Conservation (phyloP, 805 yeast genomes). For the Wickerhamomyces silvicola region DNA sequence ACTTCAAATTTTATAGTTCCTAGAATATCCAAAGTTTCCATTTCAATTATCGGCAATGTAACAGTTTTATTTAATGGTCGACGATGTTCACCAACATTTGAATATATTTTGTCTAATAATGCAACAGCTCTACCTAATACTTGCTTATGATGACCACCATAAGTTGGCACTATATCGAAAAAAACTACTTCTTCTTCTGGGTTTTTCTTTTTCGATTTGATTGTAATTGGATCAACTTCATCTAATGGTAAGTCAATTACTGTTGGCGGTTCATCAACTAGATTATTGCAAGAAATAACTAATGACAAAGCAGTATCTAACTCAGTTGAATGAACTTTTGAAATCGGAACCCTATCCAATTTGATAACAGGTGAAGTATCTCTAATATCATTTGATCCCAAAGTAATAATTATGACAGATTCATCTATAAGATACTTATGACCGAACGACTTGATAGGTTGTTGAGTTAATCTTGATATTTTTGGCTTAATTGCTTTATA, state of each 20-base stretch:
- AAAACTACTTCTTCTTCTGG: conserved; percentile 52
- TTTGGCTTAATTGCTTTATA: conserved; percentile 17
- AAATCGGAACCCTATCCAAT: conserved; percentile 65
- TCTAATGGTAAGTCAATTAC: conserved; percentile 77
- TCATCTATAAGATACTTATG: conserved; percentile 67
- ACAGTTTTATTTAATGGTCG: conserved; percentile 59
- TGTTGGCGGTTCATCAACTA: conserved; percentile 50
- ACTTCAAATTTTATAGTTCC: conserved; percentile 77
- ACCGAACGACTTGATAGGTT: conserved; percentile 78
- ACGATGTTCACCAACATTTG: conserved; percentile 62
- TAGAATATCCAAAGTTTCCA: conserved; percentile 62
- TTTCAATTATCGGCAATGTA: conserved; percentile 72
- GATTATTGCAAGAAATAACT: conserved; percentile 40
- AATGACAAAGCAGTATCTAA: conserved; percentile 83
- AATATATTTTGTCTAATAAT: conserved; percentile 50
- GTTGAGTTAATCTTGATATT: conserved; percentile 13
- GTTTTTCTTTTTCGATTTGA: conserved; percentile 46
- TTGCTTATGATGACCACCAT: conserved; percentile 42
- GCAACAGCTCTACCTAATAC: conserved; percentile 84
- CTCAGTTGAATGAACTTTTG: conserved; percentile 74
- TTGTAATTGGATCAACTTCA: conserved; percentile 68
- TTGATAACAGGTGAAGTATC: conserved; percentile 52
- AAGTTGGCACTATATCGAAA: conserved; percentile 89
- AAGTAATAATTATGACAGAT: conserved; percentile 68
- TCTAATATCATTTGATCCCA: conserved; percentile 82